phyloP scores from a whole-genome alignment of 495 filamentous ascomycete genomes.

The Neurospora sp. region DNA sequence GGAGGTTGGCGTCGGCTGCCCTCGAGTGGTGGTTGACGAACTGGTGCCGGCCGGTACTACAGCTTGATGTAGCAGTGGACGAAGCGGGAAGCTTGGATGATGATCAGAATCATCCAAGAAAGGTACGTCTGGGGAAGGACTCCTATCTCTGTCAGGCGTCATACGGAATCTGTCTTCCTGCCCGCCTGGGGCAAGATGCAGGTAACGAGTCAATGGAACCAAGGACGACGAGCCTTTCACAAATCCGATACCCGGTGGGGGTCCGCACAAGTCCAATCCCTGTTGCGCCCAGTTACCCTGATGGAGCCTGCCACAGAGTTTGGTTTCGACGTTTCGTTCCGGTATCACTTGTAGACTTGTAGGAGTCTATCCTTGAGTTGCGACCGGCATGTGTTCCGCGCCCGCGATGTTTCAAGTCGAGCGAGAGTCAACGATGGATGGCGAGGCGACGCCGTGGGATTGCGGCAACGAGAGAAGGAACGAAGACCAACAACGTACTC shows the following conservation, averaged over 20 bases:
- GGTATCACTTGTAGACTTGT: not conserved
- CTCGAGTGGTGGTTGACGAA: not conserved
- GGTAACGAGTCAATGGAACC: conserved; percentile 2
- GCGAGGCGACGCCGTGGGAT: not conserved
- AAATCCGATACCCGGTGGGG: not conserved
- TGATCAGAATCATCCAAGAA: not conserved
- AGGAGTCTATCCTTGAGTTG: not conserved
- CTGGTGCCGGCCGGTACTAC: not conserved
- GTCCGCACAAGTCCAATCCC: not conserved
- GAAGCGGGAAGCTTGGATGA: conserved; percentile 10
- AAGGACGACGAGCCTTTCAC: not conserved
- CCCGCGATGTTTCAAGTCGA: not conserved
- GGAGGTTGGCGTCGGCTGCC: not conserved
- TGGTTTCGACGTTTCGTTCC: not conserved
- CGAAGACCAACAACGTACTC: not conserved
- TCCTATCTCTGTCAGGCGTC: conserved; percentile 4
- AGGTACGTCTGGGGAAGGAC: not conserved
- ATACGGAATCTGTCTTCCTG: conserved; percentile 6
- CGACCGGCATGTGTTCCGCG: not conserved
- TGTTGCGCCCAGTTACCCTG: not conserved
- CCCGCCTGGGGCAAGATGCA: conserved; percentile 3
- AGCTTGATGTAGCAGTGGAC: conserved; percentile 2
- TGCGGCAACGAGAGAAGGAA: not conserved
- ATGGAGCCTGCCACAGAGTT: not conserved
- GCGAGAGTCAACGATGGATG: not conserved